Evolutionary conservation across 176 grass and related monocot species (phyloP).

Genomic region (Phragmites australis): DNA sequence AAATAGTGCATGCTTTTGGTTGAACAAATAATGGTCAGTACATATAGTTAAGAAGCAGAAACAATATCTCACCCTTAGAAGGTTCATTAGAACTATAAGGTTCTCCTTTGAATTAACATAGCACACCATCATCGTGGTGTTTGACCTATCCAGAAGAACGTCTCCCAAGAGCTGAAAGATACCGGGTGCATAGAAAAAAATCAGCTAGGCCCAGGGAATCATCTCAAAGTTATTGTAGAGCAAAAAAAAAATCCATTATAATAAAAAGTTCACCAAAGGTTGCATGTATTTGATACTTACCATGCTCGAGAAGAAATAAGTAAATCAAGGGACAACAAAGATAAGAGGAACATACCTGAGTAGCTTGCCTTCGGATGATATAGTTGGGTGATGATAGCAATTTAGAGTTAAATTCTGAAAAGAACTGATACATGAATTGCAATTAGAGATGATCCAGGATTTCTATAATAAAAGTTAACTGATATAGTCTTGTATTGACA

Average conservation of each 20-base stretch:
- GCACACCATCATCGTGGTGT: constrained; percentile 47
- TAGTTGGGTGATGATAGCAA: constrained; percentile 57
- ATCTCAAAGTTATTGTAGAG: too few species aligned
- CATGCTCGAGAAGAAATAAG: background rate
- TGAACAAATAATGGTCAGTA: too few species aligned
- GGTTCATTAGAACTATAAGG: constrained; percentile 69
- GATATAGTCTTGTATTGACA: too few species aligned
- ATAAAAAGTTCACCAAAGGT: too few species aligned
- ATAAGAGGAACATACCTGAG: constrained; percentile 31
- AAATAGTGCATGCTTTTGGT: background rate
- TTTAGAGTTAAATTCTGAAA: constrained; percentile 26
- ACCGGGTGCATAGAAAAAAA: background rate
- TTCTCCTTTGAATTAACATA: constrained; percentile 64
- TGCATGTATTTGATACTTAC: too few species aligned
- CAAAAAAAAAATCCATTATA: background rate
- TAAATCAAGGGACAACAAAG: background rate
- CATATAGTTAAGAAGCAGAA: background rate
- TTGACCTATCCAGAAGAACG: constrained; percentile 62
- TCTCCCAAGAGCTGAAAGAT: constrained; percentile 64
- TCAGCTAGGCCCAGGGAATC: background rate
- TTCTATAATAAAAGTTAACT: too few species aligned
- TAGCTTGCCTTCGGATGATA: constrained; percentile 54
- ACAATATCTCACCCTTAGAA: constrained; percentile 50
- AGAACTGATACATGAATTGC: too few species aligned
- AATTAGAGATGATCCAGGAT: too few species aligned